Percentiles rank a stretch among this genome's conserved stretches.
phyloP scores from a whole-genome alignment of 1,284 basidiomycete species.

The Marasmius sp. region DNA sequence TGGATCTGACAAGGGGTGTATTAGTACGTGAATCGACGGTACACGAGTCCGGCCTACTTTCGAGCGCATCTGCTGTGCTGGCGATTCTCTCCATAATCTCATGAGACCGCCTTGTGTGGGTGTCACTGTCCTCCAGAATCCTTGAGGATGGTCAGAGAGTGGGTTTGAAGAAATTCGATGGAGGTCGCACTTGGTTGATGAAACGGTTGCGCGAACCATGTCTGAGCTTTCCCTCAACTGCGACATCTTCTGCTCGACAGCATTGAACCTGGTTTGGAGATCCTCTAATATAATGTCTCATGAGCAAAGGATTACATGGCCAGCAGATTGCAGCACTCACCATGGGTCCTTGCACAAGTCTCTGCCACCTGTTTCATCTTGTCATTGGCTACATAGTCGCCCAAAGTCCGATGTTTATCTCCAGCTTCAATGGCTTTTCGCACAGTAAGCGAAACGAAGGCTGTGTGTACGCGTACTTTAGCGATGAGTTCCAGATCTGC shows the following conservation, averaged over 20 bases:
- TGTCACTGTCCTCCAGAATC: slow-evolving; percentile 58
- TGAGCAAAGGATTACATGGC: background rate
- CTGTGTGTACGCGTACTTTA: slow-evolving; percentile 64
- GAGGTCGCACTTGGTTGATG: slow-evolving; percentile 43
- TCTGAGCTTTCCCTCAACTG: slow-evolving; percentile 60
- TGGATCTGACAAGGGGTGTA: slow-evolving; percentile 35
- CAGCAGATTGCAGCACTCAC: slow-evolving; percentile 34
- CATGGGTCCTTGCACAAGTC: slow-evolving; percentile 69
- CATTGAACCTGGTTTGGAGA: slow-evolving; percentile 49
- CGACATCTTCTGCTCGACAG: slow-evolving; percentile 53
- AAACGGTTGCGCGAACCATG: slow-evolving; percentile 50
- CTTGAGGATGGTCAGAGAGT: slow-evolving; percentile 31
- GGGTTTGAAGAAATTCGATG: slow-evolving; percentile 7
- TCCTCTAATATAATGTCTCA: slow-evolving; percentile 45
- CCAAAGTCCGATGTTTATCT: slow-evolving; percentile 63
- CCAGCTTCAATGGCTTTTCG: slow-evolving; percentile 68
- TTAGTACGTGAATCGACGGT: background rate
- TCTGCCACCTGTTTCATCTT: slow-evolving; percentile 82
- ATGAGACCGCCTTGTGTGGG: slow-evolving; percentile 51
- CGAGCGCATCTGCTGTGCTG: slow-evolving; percentile 49
- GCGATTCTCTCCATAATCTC: slow-evolving; percentile 59
- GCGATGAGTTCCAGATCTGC: slow-evolving; percentile 70
- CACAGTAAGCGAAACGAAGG: slow-evolving; percentile 68
- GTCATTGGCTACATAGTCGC: slow-evolving; percentile 73
- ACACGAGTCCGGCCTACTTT: slow-evolving; percentile 39